Evolutionary conservation across 2,329 filamentous ascomycete genomes (phyloP).

Genomic region (Ilyonectria sp.): DNA sequence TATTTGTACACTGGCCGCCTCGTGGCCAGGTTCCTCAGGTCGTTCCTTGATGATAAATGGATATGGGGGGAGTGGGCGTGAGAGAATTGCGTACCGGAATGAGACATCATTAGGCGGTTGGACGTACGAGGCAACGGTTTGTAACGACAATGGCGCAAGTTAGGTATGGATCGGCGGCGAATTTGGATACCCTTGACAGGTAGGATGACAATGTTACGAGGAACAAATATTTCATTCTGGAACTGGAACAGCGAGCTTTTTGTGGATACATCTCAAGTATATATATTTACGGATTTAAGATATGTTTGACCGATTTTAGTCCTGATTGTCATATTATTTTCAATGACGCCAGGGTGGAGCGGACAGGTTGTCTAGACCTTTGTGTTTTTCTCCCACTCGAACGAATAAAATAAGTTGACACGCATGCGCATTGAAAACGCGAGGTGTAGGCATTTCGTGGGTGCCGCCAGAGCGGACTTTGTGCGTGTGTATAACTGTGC

Average conservation of each 20-base stretch:
- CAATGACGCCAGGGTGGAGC: constrained; percentile 76
- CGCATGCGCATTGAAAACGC: constrained; percentile 70
- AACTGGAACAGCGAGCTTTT: neutral
- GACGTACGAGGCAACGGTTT: constrained; percentile 34
- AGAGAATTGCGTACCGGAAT: constrained; percentile 23
- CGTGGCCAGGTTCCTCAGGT: constrained; percentile 68
- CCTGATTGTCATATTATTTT: constrained; percentile 69
- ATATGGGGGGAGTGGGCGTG: constrained; percentile 57
- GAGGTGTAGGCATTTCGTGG: constrained; percentile 76
- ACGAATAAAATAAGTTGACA: constrained; percentile 71
- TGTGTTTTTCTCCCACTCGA: constrained; percentile 75
- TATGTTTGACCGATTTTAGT: constrained; percentile 74
- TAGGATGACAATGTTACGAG: constrained; percentile 19
- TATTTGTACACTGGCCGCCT: constrained; percentile 68
- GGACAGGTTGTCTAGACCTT: constrained; percentile 78
- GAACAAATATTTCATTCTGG: neutral
- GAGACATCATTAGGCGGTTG: constrained; percentile 38
- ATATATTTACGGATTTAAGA: constrained; percentile 16
- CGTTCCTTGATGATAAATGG: constrained; percentile 65
- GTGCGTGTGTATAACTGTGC: constrained; percentile 8
- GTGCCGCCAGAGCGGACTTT: constrained; percentile 50
- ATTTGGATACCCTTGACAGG: constrained; percentile 27
- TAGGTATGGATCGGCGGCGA: constrained; percentile 24
- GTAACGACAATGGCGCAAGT: constrained; percentile 39
- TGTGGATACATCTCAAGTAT: neutral